Base-by-base conservation (phyloP, 495 filamentous ascomycete species). In the Neurospora sp. region DNA sequence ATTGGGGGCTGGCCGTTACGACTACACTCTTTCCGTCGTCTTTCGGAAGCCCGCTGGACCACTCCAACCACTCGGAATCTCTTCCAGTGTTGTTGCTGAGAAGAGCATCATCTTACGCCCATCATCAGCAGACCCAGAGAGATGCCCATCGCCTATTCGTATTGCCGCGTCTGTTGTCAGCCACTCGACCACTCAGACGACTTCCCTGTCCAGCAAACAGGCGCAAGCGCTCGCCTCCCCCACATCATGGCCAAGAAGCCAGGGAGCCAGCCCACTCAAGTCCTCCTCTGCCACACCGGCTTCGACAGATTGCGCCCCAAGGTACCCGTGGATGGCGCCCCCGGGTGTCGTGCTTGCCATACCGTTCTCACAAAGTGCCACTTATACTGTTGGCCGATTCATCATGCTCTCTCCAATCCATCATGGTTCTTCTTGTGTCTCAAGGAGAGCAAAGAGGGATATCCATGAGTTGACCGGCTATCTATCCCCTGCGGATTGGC, bases 171-270 rank as follows among this genome's bases (percentile, higher is more conserved):
- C 53, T 73, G 47, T 69, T n/a, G 22, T 69, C 71, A 39, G 69
- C 71, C 22, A 22, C 16, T 71, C 27, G 18, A 69, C 71, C 71
- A 65, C 20, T 76, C 69, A 71, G 69, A 61, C 20, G 27, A 35
- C 42, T 68, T 20, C 71, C 27, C 22, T 69, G 47, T 27, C 53
- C 65, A 71, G 44, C 42, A 59, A 39, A 69, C 71, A 73, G 71
- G 72, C 75, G 75, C 75, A 75, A 77, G 75, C 75, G 72, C 75
- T 77, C 70, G 72, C 70, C 74, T 72, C 72, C 72, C 75, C 75
- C 75, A 74, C 75, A 77, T 41, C 73, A 74, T 61, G 53, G 45
- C 45, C 45, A 22, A 53, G 45, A 4, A 53, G 3, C 45, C 45
- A 53, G 45, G 45, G 45, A 22, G 45, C n/a, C 8, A 27, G 27